Evolutionary conservation across 106 monocot species (phyloP).

Genomic region (Ottelia alismoides): DNA sequence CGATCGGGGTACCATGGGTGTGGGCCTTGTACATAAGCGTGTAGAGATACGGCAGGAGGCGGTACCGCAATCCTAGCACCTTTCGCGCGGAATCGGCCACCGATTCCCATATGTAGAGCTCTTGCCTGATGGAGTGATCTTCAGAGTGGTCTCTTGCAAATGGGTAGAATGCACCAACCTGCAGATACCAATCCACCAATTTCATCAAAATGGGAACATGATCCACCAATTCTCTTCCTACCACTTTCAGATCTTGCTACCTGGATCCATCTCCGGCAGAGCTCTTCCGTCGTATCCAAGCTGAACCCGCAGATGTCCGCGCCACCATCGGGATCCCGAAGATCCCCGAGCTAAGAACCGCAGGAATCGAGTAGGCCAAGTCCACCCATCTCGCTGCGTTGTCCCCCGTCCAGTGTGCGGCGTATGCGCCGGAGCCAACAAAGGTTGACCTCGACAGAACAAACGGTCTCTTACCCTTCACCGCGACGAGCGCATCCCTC

Average conservation of each 20-base stretch:
- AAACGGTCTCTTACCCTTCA: conserved; percentile 50
- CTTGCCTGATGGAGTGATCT: conserved; percentile 16
- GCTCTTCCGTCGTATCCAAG: conserved; percentile 41
- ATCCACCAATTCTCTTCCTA: no score
- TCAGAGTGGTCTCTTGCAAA: conserved; percentile 56
- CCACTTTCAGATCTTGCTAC: no score
- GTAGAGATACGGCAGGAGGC: conserved; percentile 62
- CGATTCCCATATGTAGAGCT: conserved; percentile 63
- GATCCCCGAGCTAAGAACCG: conserved; percentile 43
- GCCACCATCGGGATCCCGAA: conserved; percentile 83
- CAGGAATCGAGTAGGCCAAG: conserved; percentile 45
- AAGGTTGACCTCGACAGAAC: conserved; percentile 54
- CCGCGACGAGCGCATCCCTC: conserved; percentile 23
- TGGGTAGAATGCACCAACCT: conserved; percentile 82
- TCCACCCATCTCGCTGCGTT: conserved; percentile 60
- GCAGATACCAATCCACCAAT: neutral
- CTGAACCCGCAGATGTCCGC: conserved; percentile 73
- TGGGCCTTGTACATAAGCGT: conserved; percentile 72
- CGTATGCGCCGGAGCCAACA: no score
- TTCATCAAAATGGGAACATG: no score
- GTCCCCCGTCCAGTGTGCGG: conserved; percentile 59
- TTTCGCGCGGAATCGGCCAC: conserved; percentile 39
- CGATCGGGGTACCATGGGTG: conserved; percentile 51
- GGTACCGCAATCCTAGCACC: conserved; percentile 55
- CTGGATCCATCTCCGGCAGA: no score